phyloP scores from a whole-genome alignment of 345 rosid genomes.

The Heritiera fomes region DNA sequence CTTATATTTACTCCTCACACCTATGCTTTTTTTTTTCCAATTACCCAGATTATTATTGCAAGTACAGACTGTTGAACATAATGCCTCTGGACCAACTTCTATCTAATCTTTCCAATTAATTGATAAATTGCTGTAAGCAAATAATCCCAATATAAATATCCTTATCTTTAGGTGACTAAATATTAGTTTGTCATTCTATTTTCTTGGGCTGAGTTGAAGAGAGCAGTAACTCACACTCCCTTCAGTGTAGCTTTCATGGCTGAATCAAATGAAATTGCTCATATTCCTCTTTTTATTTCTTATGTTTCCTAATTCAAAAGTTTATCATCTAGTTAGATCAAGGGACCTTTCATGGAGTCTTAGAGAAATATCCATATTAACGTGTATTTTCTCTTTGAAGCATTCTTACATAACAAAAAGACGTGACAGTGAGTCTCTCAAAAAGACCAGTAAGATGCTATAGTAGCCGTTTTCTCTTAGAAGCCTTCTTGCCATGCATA shows the following conservation, averaged over 20 bases:
- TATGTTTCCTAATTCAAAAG: not conserved
- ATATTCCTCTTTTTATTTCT: not conserved
- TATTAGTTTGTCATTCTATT: not conserved
- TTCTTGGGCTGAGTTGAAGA: not conserved
- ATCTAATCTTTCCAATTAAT: not conserved
- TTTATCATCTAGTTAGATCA: not conserved
- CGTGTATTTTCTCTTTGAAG: not conserved
- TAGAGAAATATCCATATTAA: too few species aligned
- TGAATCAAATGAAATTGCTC: not conserved
- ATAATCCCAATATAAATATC: too few species aligned
- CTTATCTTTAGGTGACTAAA: not conserved
- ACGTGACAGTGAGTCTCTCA: not conserved
- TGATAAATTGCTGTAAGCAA: not conserved
- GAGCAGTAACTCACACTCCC: not conserved
- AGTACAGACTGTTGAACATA: not conserved
- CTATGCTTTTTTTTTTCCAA: too few species aligned
- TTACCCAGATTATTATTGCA: not conserved
- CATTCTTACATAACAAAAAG: not conserved
- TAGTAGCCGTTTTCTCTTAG: too few species aligned
- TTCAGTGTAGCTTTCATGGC: not conserved
- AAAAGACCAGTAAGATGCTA: not conserved
- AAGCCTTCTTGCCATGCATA: too few species aligned
- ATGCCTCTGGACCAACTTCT: not conserved
- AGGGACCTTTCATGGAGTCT: not conserved
- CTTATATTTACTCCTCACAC: not conserved